Conservation (phyloP, 228 moss, liverwort and hornwort genomes). For the Sphagnum magellanicum region DNA sequence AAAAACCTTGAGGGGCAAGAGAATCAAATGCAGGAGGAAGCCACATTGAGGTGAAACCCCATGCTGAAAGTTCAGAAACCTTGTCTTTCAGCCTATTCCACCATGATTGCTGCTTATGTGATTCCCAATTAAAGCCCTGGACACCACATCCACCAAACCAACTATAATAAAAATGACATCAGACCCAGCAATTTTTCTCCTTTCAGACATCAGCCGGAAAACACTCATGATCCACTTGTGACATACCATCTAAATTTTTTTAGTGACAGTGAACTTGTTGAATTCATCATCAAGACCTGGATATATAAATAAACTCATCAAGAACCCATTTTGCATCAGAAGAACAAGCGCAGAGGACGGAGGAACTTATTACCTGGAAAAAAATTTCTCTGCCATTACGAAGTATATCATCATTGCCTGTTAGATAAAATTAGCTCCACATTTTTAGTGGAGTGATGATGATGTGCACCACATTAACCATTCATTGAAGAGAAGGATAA, state of each 20-base stretch:
- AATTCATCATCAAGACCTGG: neutral
- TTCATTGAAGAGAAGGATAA: too few relatives aligned
- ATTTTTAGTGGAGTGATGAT: too few relatives aligned
- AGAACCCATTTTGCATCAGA: neutral
- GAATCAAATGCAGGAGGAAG: slow-evolving; percentile 84
- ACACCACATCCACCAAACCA: slow-evolving; percentile 8
- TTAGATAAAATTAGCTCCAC: too few relatives aligned
- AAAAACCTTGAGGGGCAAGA: slow-evolving; percentile 70
- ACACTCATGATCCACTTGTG: too few relatives aligned
- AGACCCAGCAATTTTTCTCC: neutral
- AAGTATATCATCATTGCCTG: slow-evolving; percentile 26
- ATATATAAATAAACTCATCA: neutral
- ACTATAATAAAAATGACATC: neutral
- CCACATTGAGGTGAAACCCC: slow-evolving; percentile 85
- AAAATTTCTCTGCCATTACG: slow-evolving; percentile 48
- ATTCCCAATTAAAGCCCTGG: slow-evolving; percentile 97
- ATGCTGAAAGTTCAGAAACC: slow-evolving; percentile 62
- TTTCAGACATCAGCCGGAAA: neutral
- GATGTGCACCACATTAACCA: too few relatives aligned
- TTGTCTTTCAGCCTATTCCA: slow-evolving; percentile 58
- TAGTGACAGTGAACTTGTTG: neutral
- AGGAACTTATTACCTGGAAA: slow-evolving; percentile 29
- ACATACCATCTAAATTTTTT: neutral
- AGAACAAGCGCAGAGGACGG: neutral
- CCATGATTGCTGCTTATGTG: slow-evolving; percentile 65